Evolutionary conservation across 2,329 filamentous ascomycete genomes (phyloP).

Genomic region (Aspergillus japonicus): DNA sequence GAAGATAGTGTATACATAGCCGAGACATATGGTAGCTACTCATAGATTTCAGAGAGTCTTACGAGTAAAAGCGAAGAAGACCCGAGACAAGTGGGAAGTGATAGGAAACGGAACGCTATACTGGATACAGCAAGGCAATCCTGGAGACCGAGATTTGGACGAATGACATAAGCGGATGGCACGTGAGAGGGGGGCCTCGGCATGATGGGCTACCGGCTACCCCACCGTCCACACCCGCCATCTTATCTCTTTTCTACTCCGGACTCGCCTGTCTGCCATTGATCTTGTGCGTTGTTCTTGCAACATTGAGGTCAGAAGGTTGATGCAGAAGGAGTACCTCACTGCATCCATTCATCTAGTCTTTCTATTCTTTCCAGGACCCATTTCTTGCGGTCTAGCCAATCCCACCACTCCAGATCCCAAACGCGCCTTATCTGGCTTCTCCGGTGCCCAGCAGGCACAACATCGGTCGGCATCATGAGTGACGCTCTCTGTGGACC

Average conservation of each 20-base stretch:
- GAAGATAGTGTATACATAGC: too few species aligned
- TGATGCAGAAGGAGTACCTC: too few species aligned
- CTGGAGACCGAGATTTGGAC: not conserved
- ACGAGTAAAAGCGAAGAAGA: too few species aligned
- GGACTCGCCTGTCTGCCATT: not conserved
- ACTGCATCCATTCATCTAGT: too few species aligned
- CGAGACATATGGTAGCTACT: too few species aligned
- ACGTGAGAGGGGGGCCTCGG: not conserved
- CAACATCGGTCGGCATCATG: constrained; percentile 47
- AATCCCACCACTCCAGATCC: not conserved
- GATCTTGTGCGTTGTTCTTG: too few species aligned
- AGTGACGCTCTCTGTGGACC: constrained; percentile 70
- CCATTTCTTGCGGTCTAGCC: not conserved
- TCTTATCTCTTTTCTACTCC: not conserved
- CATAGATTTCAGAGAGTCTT: too few species aligned
- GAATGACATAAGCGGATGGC: not conserved
- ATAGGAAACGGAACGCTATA: too few species aligned
- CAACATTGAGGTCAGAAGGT: too few species aligned
- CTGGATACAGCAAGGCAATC: not conserved
- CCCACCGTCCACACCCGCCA: not conserved
- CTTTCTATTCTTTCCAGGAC: too few species aligned
- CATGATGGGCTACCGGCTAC: not conserved
- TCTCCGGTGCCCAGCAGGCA: not conserved
- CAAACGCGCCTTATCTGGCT: too few species aligned
- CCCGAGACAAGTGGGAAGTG: too few species aligned